A percentile compares a stretch with the other conserved stretches of the same genome.
Evolutionary conservation across 2,329 filamentous ascomycete species (phyloP).

Genomic region (Gremmenia infestans): DNA sequence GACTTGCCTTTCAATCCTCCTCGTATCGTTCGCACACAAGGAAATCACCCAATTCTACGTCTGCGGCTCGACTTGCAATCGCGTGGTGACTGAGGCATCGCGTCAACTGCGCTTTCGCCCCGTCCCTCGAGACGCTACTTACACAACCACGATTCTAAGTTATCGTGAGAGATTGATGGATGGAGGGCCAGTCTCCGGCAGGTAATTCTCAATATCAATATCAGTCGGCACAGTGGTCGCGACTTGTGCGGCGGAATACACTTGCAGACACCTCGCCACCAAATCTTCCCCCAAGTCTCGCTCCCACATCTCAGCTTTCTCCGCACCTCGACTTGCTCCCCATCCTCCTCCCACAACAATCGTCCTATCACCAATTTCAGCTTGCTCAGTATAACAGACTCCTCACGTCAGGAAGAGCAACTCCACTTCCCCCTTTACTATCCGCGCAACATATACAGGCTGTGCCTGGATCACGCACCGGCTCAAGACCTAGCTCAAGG

Average conservation of each 20-base stretch:
- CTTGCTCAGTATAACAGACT: conserved; percentile 63
- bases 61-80: neutral
- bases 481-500: conserved; percentile 34
- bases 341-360: conserved; percentile 53
- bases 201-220: conserved; percentile 33
- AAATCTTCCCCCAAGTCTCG: conserved; percentile 22
- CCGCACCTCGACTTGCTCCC: conserved; percentile 50
- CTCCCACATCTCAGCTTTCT: conserved; percentile 30
- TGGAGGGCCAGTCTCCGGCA: conserved; percentile 31
- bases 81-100: neutral
- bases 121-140: conserved; percentile 1
- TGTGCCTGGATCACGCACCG: conserved; percentile 44
- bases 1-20: neutral
- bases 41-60: conserved; percentile 2
- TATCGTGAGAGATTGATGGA: conserved; percentile 26
- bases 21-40: neutral
- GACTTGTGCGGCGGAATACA: conserved; percentile 32
- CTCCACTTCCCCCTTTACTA: conserved; percentile 50
- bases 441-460: conserved; percentile 53
- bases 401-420: conserved; percentile 46
- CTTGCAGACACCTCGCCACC: conserved; percentile 20
- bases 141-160: conserved; percentile 15
- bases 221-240: conserved; percentile 33
- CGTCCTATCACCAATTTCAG: conserved; percentile 55
- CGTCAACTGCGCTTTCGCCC: conserved; percentile 8